Percentiles rank a stretch among this genome's conserved stretches.
Conservation (phyloP, 2,329 filamentous ascomycete species). For the Botrytis squamosa region DNA sequence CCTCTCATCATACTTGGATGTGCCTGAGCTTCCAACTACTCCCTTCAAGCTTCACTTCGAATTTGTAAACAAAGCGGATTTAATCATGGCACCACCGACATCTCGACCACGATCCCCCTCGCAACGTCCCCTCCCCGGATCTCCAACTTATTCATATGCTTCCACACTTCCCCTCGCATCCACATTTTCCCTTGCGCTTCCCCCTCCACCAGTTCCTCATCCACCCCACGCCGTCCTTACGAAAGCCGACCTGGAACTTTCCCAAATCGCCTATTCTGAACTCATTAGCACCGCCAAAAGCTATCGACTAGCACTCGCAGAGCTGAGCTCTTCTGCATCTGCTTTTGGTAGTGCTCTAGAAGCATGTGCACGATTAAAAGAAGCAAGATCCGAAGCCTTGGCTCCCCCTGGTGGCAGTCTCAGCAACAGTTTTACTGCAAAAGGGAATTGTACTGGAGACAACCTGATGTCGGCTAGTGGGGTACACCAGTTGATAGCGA, state of each 20-base stretch:
- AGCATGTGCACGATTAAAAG: constrained; percentile 66
- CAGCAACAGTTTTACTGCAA: constrained; percentile 47
- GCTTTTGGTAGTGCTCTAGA: constrained; percentile 64
- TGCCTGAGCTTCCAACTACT: background rate
- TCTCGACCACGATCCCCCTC: constrained; percentile 48
- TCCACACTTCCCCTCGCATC: constrained; percentile 59
- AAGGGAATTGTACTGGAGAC: constrained; percentile 60
- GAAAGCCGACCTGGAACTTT: constrained; percentile 61
- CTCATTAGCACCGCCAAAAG: constrained; percentile 61
- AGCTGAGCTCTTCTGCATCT: constrained; percentile 60
- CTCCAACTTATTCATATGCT: constrained; percentile 62
- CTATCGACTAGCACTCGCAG: constrained; percentile 61
- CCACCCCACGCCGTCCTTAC: constrained; percentile 59
- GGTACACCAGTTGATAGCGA: constrained; percentile 65
- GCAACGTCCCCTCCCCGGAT: constrained; percentile 59
- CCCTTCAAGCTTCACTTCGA: constrained; percentile 6
- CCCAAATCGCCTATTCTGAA: constrained; percentile 61
- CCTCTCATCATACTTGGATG: background rate
- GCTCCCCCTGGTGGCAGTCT: constrained; percentile 39
- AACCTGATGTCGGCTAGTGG: constrained; percentile 61
- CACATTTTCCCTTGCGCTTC: constrained; percentile 57
- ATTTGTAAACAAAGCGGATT: constrained; percentile 26
- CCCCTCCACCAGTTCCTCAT: constrained; percentile 58
- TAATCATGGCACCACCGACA: constrained; percentile 25
- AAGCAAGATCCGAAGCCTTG: constrained; percentile 60